phyloP scores from a whole-genome alignment of 108 stramenopile genomes.

The Cyclotella cryptica region DNA sequence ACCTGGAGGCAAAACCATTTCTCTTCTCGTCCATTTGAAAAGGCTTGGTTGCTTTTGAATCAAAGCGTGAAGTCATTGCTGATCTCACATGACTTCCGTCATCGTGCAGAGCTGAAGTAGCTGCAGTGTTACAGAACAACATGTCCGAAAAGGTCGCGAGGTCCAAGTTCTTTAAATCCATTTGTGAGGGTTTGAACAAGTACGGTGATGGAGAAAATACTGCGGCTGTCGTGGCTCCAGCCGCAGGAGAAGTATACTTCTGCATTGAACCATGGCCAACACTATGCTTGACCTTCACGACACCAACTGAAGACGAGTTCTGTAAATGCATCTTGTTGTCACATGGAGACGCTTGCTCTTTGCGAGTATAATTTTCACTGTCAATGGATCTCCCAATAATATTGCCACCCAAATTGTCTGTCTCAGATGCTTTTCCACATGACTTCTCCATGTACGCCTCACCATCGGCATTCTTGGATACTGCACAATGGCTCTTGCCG shows the following conservation, averaged over 20 bases:
- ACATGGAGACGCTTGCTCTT: too few relatives aligned
- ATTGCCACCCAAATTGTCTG: too few relatives aligned
- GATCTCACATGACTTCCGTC: background rate
- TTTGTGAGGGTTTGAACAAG: conserved; percentile 10
- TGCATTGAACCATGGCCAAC: background rate
- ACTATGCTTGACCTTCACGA: too few relatives aligned
- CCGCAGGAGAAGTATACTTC: background rate
- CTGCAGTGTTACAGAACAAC: background rate
- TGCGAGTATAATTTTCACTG: too few relatives aligned
- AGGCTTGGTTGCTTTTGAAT: background rate
- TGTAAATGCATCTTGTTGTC: too few relatives aligned
- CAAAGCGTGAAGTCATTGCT: background rate
- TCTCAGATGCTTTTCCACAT: too few relatives aligned
- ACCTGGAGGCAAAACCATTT: background rate
- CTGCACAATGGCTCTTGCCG: too few relatives aligned
- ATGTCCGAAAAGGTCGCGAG: background rate
- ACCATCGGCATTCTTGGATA: too few relatives aligned
- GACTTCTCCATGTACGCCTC: too few relatives aligned
- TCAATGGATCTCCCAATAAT: too few relatives aligned
- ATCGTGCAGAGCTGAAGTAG: background rate
- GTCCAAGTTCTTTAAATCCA: background rate
- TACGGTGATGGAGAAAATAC: conserved; percentile 7
- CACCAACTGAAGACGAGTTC: too few relatives aligned
- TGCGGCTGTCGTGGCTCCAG: background rate
- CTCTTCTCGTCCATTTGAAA: background rate